Conservation (phyloP, 768 basidiomycete species). For the Rubroboletus satanas region DNA sequence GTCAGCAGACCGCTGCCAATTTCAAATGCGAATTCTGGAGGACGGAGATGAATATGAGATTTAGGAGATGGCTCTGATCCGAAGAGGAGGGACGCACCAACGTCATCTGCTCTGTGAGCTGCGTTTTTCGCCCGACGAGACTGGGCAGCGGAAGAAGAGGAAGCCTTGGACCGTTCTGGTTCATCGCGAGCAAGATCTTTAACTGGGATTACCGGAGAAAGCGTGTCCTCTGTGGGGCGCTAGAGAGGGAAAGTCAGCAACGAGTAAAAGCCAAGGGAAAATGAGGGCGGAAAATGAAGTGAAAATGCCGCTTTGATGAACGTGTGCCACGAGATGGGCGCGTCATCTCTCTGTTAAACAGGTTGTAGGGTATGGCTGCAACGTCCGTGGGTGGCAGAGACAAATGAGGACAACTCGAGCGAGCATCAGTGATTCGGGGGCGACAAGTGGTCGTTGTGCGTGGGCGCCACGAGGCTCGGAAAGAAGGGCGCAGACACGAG, state of each 20-base stretch:
- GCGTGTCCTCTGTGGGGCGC: constrained; percentile 45
- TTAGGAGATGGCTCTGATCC: constrained; percentile 3
- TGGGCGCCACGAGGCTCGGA: constrained; percentile 17
- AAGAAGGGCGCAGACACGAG: constrained; percentile 8
- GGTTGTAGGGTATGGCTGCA: not conserved
- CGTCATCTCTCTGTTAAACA: not conserved
- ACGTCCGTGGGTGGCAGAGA: not conserved
- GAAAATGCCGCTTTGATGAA: not conserved
- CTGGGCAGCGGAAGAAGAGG: constrained; percentile 77
- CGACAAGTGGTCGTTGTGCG: not conserved
- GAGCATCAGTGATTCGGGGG: not conserved
- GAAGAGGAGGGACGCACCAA: constrained; percentile 52
- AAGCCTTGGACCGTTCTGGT: constrained; percentile 53
- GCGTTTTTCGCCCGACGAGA: constrained; percentile 89
- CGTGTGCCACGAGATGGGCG: not conserved
- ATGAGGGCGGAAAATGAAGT: not conserved
- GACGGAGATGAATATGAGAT: constrained; percentile 18
- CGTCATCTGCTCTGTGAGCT: constrained; percentile 84
- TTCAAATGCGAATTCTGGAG: constrained; percentile 92
- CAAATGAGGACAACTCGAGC: not conserved
- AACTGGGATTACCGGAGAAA: constrained; percentile 43
- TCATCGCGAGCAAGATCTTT: constrained; percentile 59
- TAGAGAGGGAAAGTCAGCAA: constrained; percentile 21
- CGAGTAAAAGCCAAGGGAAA: not conserved
- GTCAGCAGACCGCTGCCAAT: constrained; percentile 90